Evolutionary conservation across 345 rosid species (phyloP), one percentile per base, ranked within the genome.

Genomic region (Jatropha curcas): DNA sequence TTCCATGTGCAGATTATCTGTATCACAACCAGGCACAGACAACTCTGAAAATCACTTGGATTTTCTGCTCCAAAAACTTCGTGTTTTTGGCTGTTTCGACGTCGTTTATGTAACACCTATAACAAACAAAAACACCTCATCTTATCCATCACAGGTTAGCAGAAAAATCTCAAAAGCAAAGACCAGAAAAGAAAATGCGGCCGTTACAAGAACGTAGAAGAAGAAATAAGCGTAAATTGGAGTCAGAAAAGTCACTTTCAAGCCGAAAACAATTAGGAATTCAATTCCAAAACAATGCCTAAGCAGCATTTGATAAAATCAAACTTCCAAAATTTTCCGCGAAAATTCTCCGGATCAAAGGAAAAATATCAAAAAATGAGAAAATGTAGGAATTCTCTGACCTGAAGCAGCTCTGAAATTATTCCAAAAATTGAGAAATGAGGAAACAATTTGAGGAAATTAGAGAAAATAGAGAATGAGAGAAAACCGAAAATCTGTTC

Each of bases 1-100:
- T 72, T 81, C 84, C 84, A 77, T 82, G 77, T 67, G 70, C 58
- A 30, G 58, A 67, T 46, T 67, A 67, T 34, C 58, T 67, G 70
- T 67, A 67, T 28, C 30, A 10, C 55, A 25, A 46, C 70, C 70
- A 25, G 19, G n/a, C 20, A 51, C n/a, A 1, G 35, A 31, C 37
- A 52, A 31, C 55, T 53, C 50, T 57, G 31, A 17, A 37, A 70
- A 43, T 6, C 45, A 64, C 27, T 59, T 37, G 37, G 55, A 41
- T 27, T 41, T 57, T 70, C 65, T 70, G 17, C 53, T 57, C 8
- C 22, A 48, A 48, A 17, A 48, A 14, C 17, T 16, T 17, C 53
- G 53, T 48, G 51, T 14, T 16, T 48, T 48, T 17, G 20, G n/a
- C 20, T 48, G 20, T 48, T 48, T 16, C 52, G 20, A 17, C 12